phyloP scores from a whole-genome alignment of 2,329 filamentous ascomycete genomes.

The Ploettnerulaceae sp. region DNA sequence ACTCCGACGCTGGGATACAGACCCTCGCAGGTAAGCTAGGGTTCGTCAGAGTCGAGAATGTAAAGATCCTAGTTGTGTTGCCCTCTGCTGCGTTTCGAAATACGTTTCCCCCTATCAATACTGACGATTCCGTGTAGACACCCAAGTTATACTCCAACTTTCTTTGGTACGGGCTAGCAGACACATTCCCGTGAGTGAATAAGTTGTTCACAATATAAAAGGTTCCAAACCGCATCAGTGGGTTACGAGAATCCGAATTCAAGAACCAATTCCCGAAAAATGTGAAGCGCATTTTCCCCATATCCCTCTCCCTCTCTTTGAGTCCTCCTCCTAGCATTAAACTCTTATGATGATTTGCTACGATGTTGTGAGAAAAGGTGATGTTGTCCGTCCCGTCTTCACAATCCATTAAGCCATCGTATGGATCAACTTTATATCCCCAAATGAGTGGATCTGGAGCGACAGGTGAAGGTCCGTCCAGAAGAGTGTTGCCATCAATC shows the following conservation, averaged over 20 bases:
- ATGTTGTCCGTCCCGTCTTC: conserved; percentile 7
- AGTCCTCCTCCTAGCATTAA: conserved; percentile 1
- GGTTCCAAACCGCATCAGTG: conserved; percentile 3
- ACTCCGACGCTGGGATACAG: conserved; percentile 3
- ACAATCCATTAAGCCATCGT: conserved; percentile 6
- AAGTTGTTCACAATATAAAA: conserved; percentile 8
- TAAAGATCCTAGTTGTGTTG: conserved; percentile 3
- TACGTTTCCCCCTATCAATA: conserved; percentile 1
- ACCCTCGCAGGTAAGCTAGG: neutral
- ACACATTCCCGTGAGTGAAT: neutral
- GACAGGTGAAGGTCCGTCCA: neutral
- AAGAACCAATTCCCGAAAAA: conserved; percentile 7
- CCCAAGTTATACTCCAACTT: conserved; percentile 2
- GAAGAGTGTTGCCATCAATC: conserved; percentile 7
- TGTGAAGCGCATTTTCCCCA: conserved; percentile 8
- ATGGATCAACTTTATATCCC: conserved; percentile 3
- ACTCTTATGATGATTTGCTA: conserved; percentile 3
- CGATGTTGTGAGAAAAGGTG: conserved; percentile 9
- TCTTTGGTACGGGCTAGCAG: neutral
- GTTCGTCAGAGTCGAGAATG: conserved; percentile 2
- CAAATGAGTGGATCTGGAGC: conserved; percentile 2
- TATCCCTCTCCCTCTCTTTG: neutral
- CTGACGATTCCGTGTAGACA: neutral
- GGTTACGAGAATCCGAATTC: conserved; percentile 1
- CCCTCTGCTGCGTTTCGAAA: neutral